phyloP scores from a whole-genome alignment of 1,284 basidiomycete genomes.

The Trametes sp. region DNA sequence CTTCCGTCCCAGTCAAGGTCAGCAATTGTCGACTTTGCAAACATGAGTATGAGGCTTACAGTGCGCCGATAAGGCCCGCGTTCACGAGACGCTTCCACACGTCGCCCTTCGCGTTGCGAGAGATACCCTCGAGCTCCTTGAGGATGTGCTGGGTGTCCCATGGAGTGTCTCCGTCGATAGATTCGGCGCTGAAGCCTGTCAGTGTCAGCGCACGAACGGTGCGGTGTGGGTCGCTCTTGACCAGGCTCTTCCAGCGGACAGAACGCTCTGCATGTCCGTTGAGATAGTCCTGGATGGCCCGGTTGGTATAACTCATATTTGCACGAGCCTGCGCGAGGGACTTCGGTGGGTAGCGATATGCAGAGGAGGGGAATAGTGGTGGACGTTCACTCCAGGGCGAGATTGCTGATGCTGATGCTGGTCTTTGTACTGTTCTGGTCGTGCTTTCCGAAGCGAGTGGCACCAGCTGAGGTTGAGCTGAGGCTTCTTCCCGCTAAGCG shows the following conservation, averaged over 20 bases:
- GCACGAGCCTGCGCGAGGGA: neutral
- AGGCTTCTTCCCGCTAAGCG: neutral
- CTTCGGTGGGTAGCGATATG: neutral
- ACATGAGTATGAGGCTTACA: too few species aligned
- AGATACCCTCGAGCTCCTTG: neutral
- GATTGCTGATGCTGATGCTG: neutral
- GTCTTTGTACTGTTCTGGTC: neutral
- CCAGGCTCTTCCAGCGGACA: constrained; percentile 3
- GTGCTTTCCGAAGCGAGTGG: too few species aligned
- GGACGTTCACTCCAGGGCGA: neutral
- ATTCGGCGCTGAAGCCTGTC: neutral
- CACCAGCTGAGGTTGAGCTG: too few species aligned
- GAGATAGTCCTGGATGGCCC: neutral
- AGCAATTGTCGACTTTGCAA: too few species aligned
- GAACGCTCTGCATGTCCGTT: constrained; percentile 2
- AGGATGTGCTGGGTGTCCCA: constrained; percentile 2
- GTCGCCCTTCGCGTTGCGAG: neutral
- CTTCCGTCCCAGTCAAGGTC: neutral
- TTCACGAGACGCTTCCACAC: constrained; percentile 6
- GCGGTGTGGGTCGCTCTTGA: constrained; percentile 12
- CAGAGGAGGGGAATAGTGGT: neutral
- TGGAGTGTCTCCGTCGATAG: constrained; percentile 4
- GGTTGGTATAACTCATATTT: neutral
- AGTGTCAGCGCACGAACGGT: constrained; percentile 1
- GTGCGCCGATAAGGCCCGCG: constrained; percentile 5